Percentiles rank a stretch among this genome's conserved stretches.
phyloP scores from a whole-genome alignment of 2,329 filamentous ascomycete species.

The Aspergillus udagawae region DNA sequence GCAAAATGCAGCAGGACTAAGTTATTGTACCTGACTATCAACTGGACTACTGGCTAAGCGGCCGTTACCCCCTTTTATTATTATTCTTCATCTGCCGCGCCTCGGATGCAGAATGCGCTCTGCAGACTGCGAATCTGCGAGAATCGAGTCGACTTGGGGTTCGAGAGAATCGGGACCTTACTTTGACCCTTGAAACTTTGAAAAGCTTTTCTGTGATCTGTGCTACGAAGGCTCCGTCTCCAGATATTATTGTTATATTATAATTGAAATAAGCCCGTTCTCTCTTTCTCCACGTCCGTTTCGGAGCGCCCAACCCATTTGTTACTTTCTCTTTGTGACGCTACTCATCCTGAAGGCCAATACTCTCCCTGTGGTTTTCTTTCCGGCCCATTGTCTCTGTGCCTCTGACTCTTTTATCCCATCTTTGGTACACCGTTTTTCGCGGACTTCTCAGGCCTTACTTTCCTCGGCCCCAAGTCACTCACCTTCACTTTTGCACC shows the following conservation, averaged over 20 bases:
- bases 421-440: background rate
- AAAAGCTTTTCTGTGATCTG: background rate
- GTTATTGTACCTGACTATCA: slow-evolving; percentile 3
- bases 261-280: background rate
- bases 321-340: background rate
- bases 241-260: background rate
- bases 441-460: background rate
- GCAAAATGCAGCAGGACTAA: background rate
- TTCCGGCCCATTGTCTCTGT: background rate
- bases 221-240: background rate
- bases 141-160: background rate
- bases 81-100: background rate
- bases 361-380: background rate
- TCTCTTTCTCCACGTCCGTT: background rate
- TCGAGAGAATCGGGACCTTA: background rate
- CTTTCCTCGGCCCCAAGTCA: slow-evolving; percentile 1
- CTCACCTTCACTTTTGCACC: slow-evolving; percentile 9
- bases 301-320: background rate
- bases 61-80: slow-evolving; percentile 5
- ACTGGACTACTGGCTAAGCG: background rate
- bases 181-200: background rate
- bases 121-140: background rate
- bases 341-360: background rate
- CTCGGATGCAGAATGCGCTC: background rate
- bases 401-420: background rate